phyloP scores from a whole-genome alignment of 768 basidiomycete species.

The Naganishia vaughanmartiniae region DNA sequence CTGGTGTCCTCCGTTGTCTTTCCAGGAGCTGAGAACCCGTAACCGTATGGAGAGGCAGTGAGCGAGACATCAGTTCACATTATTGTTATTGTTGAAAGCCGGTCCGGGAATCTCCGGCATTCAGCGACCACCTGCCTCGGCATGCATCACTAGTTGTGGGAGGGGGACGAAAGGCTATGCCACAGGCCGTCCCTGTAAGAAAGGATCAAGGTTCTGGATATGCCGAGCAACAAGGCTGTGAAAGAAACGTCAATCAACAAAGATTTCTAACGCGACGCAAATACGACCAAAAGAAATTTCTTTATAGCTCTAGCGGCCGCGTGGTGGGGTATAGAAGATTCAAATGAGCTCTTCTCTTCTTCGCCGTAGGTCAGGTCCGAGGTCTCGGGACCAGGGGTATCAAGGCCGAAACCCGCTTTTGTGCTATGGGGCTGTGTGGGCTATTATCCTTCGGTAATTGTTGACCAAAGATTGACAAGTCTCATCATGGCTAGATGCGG shows the following conservation, averaged over 20 bases:
- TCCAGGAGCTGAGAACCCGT: neutral
- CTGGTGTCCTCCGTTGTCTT: neutral
- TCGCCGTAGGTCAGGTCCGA: neutral
- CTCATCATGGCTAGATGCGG: no score
- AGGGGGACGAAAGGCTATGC: neutral
- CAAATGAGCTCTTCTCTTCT: neutral
- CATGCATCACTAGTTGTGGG: no score
- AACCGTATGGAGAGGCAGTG: neutral
- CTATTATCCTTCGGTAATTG: neutral
- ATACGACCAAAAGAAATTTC: neutral
- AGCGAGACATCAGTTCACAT: no score
- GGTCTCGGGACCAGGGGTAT: neutral
- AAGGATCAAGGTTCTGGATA: neutral
- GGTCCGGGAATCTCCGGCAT: no score
- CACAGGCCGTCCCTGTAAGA: neutral
- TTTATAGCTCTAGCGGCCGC: neutral
- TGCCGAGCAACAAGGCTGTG: no score
- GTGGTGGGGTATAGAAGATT: neutral
- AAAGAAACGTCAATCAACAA: no score
- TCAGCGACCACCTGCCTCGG: no score
- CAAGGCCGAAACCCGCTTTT: neutral
- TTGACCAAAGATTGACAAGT: neutral
- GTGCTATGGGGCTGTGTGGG: no score
- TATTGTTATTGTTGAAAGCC: no score
- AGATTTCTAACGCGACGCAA: conserved; percentile 1